Base-by-base conservation (phyloP, 75 land plant species). In the Isoetes taiwanensis region DNA sequence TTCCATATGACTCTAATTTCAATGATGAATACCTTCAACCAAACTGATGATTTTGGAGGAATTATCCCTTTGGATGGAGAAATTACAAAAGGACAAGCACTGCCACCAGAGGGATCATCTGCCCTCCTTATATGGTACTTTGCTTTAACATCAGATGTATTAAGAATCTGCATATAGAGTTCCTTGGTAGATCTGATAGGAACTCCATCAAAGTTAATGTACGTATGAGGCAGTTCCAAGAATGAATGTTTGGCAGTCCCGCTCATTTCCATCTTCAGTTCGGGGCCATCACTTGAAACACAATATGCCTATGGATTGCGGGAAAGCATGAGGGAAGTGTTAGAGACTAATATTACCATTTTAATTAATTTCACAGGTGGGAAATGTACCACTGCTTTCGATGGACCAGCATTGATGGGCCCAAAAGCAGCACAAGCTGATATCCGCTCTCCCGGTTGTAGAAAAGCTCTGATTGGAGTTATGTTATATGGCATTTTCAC, bases 391-490 rank as follows among this genome's bases (percentile, higher is more conserved):
- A 20, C 28, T 28, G 70, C 63, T 27, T 43, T 43, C 50, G 58
- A 71, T 16, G 62, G 40, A n/a, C 61, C 33, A 9, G 73, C 73
- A n/a, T 71, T 64, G 21, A 58, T 64, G 12, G 73, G 73, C 30
- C 41, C 33, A 58, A 71, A 71, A 30, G 48, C 39, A 16, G 68
- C 62, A 34, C 48, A 57, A 8, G 50, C 68, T 6, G 37, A 56
- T 17, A 25, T n/a, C 21, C 17, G 21, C 41, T 71, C 56, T 43
- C 62, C 63, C 1, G 62, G 62, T 28, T 52, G 21, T 54, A 71
- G 21, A 10, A 23, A 33, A 17, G 54, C 67, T 39, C 39, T 57
- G 9, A 23, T 39, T 5, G 73, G 73, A 20, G 55, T 27, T 9
- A 71, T 71, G 6, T 62, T 54, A 23, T 58, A 71, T 0, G 73